phyloP scores from a whole-genome alignment of 306 rosid species.

The Hippophae gyantsensis region DNA sequence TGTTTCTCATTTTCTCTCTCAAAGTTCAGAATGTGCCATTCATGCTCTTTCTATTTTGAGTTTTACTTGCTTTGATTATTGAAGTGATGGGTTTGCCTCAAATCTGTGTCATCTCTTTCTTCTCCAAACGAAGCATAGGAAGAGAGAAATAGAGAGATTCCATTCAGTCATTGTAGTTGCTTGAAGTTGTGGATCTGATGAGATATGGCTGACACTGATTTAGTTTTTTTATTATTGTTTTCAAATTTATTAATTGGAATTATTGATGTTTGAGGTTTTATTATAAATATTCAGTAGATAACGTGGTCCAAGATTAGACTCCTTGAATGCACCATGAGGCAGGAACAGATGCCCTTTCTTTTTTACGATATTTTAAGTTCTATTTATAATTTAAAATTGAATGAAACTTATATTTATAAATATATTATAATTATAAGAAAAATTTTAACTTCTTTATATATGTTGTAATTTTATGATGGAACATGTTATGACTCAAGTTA shows the following conservation, averaged over 20 bases:
- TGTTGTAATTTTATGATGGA: no score
- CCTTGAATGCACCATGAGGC: conserved; percentile 20
- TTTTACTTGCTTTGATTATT: not conserved
- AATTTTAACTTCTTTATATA: no score
- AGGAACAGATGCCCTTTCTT: conserved; percentile 26
- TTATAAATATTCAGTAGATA: conserved; percentile 2
- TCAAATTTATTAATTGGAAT: not conserved
- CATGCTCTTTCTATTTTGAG: not conserved
- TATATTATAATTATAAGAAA: no score
- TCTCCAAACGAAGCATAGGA: no score
- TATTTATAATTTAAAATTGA: no score
- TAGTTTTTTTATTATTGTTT: not conserved
- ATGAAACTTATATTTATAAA: no score
- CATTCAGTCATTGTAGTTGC: no score
- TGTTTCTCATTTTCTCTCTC: not conserved
- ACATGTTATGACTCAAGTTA: no score
- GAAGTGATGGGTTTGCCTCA: conserved; percentile 6
- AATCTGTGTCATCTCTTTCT: not conserved
- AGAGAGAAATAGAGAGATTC: no score
- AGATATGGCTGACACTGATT: no score
- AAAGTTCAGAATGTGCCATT: not conserved
- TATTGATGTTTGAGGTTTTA: conserved; percentile 16
- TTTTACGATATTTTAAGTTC: conserved; percentile 6
- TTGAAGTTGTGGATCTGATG: no score
- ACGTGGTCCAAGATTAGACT: conserved; percentile 11